Base-by-base conservation (phyloP, 768 basidiomycete genomes). In the Macrolepiota fuliginosa region DNA sequence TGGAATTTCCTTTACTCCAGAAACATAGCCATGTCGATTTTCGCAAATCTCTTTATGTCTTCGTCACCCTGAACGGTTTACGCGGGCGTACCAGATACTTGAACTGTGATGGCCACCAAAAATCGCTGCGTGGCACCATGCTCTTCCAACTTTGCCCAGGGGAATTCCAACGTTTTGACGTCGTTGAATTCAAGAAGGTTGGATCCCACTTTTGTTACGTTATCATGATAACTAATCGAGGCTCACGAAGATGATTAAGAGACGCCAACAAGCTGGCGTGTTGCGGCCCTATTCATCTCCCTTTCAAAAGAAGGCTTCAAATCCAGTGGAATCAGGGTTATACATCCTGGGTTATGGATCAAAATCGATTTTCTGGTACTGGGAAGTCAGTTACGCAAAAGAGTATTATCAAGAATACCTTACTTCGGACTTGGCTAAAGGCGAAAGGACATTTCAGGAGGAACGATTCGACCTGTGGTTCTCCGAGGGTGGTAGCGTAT, bases 301-400 rank as follows among this genome's bases (percentile, higher is more conserved):
- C 29, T 7, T 32, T 32, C 29, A 3, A 32, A 32, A 32, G 11
- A 32, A 22, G 19, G 12, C 9, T 37, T 12, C 6, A 4, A 11
- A 15, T 4, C 2, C n/a, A 6, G 3, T 37, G 15, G 58, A 51
- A n/a, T 27, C 25, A 0, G 49, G 37, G 7, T 17, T 59, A 11
- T 59, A 40, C 19, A 4, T 17, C 15, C 19, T 32, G 2, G 58
- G 58, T 11, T 15, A 4, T 19, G 58, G 58, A 1, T 4, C 13
- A 1, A 59, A 52, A 52, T 50, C 58, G n/a, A 32, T 7, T 0
- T 59, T 40, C 25, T 59, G 58, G 58, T 59, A 39, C 17, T 59
- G 58, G 58, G 58, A 59, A n/a, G 27, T 59, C 25, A 42, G 52
- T 19, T 2, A 2, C 19, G 3, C 9, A 1, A 12, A 24, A 1